A percentile compares a stretch with the other conserved stretches of the same genome.
These are phyloP conservation scores for Alternaria brassicae DNA, from an alignment of 2,329 filamentous ascomycete species.

Conservation along the genomic window DNA sequence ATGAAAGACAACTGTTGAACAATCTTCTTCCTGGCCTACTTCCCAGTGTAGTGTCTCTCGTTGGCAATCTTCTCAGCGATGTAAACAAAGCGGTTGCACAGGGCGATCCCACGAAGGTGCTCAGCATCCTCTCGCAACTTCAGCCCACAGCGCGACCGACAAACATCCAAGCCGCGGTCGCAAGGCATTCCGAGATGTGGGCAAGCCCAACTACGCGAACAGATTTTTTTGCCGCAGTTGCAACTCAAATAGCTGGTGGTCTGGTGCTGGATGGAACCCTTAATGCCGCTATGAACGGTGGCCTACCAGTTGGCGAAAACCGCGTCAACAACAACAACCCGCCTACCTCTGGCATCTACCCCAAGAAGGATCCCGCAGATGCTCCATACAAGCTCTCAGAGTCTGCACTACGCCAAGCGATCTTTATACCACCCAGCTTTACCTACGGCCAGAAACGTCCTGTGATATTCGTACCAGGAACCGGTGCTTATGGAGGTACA, in stretches of 20 bases:
- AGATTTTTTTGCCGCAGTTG: constrained; percentile 27
- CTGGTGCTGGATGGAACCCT: constrained; percentile 27
- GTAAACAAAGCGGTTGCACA: constrained; percentile 25
- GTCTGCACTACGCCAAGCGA: constrained; percentile 56
- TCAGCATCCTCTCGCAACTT: constrained; percentile 22
- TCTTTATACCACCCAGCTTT: constrained; percentile 61
- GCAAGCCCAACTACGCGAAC: constrained; percentile 21
- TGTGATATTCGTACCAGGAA: constrained; percentile 63
- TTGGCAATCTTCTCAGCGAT: constrained; percentile 17
- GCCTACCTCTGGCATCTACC: constrained; percentile 44
- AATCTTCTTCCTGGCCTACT: constrained; percentile 7
- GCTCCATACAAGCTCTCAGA: constrained; percentile 60
- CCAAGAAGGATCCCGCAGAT: constrained; percentile 51
- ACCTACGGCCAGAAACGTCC: constrained; percentile 54
- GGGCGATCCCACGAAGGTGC: constrained; percentile 17
- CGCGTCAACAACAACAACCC: constrained; percentile 36
- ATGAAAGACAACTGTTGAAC: constrained; percentile 24
- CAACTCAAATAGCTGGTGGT: constrained; percentile 31
- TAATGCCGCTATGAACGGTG: constrained; percentile 17
- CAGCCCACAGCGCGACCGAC: constrained; percentile 26
- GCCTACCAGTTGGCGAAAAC: constrained; percentile 29
- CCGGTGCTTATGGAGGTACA: constrained; percentile 57
- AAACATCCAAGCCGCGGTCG: constrained; percentile 19
- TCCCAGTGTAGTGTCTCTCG: constrained; percentile 12
- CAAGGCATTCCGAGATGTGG: constrained; percentile 23